Conservation (phyloP, 768 basidiomycete genomes). For the Russula sp. region DNA sequence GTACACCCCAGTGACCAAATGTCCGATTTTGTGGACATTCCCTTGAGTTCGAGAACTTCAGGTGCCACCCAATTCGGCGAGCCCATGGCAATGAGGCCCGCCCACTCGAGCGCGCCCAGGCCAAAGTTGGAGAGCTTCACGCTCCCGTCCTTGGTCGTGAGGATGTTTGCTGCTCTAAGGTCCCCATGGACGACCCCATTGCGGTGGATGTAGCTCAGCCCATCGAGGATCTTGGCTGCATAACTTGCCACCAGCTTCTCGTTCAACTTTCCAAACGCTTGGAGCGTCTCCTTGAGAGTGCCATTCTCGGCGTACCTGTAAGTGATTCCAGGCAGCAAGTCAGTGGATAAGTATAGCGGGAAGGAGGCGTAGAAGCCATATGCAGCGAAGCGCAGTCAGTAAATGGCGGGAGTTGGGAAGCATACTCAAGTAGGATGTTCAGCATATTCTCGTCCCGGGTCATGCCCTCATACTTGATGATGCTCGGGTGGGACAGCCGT, state of each 20-base stretch:
- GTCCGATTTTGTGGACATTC: conserved; percentile 84
- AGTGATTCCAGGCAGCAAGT: too few species aligned
- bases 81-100: conserved; percentile 84
- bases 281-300: conserved; percentile 86
- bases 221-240: conserved; percentile 94
- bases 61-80: conserved; percentile 99
- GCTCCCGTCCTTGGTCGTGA: conserved; percentile 97
- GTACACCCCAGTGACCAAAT: conserved; percentile 97
- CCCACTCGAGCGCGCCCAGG: conserved; percentile 75
- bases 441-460: conserved; percentile 79
- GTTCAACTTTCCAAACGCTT: conserved; percentile 89
- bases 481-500: conserved; percentile 85
- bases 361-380: too few species aligned
- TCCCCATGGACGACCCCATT: conserved; percentile 95
- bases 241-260: conserved; percentile 89
- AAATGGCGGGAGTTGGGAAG: conserved; percentile 11
- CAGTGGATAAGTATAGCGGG: too few species aligned
- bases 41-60: conserved; percentile 92
- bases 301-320: conserved; percentile 92
- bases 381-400: too few species aligned
- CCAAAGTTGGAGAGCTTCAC: conserved; percentile 97
- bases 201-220: conserved; percentile 85
- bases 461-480: conserved; percentile 98
- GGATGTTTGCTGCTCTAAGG: conserved; percentile 95
- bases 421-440: conserved; percentile 92